Conservation (phyloP, 805 yeast species). For the Candida ortonii region DNA sequence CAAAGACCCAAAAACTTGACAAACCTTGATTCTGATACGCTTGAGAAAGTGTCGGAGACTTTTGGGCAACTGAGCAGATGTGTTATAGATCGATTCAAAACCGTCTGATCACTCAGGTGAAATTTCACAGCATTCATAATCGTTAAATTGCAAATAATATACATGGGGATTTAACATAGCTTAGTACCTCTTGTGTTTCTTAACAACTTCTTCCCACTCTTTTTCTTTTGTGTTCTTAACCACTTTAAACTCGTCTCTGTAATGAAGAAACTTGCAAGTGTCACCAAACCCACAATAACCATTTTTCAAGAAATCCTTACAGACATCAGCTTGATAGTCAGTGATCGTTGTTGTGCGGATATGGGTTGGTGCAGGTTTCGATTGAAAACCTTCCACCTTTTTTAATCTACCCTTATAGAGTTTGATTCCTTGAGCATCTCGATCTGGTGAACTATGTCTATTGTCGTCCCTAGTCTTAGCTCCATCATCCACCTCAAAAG, state of each 20-base stretch:
- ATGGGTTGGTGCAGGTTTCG: constrained; percentile 37
- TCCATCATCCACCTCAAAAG: too few relatives aligned
- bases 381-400: constrained; percentile 12
- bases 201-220: constrained; percentile 63
- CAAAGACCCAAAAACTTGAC: not conserved
- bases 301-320: constrained; percentile 86
- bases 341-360: constrained; percentile 65
- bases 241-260: constrained; percentile 77
- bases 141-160: too few relatives aligned
- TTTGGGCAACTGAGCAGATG: constrained; percentile 13
- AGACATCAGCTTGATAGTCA: constrained; percentile 91
- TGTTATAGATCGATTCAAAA: constrained; percentile 2
- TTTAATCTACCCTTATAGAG: constrained; percentile 29
- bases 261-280: constrained; percentile 89
- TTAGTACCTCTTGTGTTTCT: constrained; percentile 25
- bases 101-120: not conserved
- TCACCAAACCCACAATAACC: constrained; percentile 98
- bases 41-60: constrained; percentile 4
- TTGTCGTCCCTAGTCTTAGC: too few relatives aligned
- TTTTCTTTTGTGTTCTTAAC: constrained; percentile 33
- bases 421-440: constrained; percentile 23
- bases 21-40: constrained; percentile 3
- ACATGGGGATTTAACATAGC: constrained; percentile 7
- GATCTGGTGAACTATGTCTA: too few relatives aligned
- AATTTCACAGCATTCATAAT: not conserved